Base-by-base conservation (phyloP, 2,329 filamentous ascomycete species). In the Fusarium sp. region DNA sequence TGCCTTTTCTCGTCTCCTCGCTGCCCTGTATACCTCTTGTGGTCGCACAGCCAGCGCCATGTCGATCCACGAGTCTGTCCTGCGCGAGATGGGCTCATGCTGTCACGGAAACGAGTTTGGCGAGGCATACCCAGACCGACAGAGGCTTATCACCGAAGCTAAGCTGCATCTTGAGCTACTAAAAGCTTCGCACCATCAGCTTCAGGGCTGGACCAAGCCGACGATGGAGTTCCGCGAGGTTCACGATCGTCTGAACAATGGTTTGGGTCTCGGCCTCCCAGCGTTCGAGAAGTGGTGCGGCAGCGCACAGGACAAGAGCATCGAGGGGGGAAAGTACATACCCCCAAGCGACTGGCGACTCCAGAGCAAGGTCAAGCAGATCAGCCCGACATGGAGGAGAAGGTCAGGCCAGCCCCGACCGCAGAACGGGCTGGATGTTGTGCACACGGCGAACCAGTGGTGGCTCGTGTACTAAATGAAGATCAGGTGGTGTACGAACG, bases 1-100 rank as follows among this genome's bases (percentile, higher is more conserved):
- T 10, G 72, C 69, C 4, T 74, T 79, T 17, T 76, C 78, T 0
- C 74, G 74, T 7, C 72, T 80, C 3, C 73, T 79, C 6, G 73
- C 78, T 22, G 68, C 66, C 14, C 25, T 80, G 4, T 79, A 78
- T 22, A 62, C 63, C 6, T 74, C 75, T 0, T 61, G 38, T 11
- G 69, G 66, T 15, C 72, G 63, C 0, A 58, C 70, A 6, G 58
- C 73, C 4, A 68, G 56, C 9, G 76, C 75, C n/a, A 78, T 78
- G 68, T 56, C 69, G 0, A 58, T 76, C 8, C 75, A 79, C 20
- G 77, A 78, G n/a, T 59, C 69, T 6, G 57, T 77, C 1, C 65
- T 79, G 0, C 75, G 75, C 3, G 76, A 78, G 45, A 78, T 79
- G 58, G 50, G 63, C 17, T 76, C 75, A 1, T 70, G 70, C 20